Conservation (phyloP, 2,329 filamentous ascomycete species). For the Byssoonygena ceratinophila region DNA sequence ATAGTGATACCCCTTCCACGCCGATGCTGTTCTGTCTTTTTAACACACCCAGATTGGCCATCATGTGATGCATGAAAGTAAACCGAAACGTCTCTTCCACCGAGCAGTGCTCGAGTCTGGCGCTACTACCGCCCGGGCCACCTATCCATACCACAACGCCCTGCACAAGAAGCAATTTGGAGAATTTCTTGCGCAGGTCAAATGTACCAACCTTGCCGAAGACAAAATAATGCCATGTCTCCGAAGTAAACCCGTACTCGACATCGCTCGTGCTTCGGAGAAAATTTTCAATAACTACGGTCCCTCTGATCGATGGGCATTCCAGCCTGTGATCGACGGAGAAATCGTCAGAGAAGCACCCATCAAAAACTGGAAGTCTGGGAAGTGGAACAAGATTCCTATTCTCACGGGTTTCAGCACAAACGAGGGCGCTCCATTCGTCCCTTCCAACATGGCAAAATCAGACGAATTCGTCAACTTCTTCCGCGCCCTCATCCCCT, state of each 20-base stretch:
- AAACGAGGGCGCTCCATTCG: slow-evolving; percentile 58
- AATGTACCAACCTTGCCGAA: slow-evolving; percentile 24
- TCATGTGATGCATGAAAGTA: slow-evolving; percentile 47
- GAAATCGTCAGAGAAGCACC: slow-evolving; percentile 50
- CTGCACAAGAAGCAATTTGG: slow-evolving; percentile 39
- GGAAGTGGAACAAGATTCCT: slow-evolving; percentile 46
- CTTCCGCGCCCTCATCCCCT: slow-evolving; percentile 52
- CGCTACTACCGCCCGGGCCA: slow-evolving; percentile 38
- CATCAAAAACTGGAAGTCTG: slow-evolving; percentile 47
- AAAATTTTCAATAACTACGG: slow-evolving; percentile 39
- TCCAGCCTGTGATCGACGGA: slow-evolving; percentile 59
- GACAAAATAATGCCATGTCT: slow-evolving; percentile 34
- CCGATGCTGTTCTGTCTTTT: background rate
- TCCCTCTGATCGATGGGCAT: slow-evolving; percentile 45
- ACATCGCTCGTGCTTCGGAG: slow-evolving; percentile 33
- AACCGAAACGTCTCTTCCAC: slow-evolving; percentile 32
- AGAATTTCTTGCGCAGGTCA: slow-evolving; percentile 32
- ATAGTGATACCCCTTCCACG: slow-evolving; percentile 15
- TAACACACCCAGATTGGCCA: slow-evolving; percentile 48
- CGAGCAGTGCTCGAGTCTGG: slow-evolving; percentile 41
- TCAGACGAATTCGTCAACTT: slow-evolving; percentile 49
- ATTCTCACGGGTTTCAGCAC: slow-evolving; percentile 61
- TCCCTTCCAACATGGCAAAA: slow-evolving; percentile 42
- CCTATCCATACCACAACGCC: slow-evolving; percentile 33
- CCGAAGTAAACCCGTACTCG: slow-evolving; percentile 29